Evolutionary conservation across 2,329 filamentous ascomycete species (phyloP).

Genomic region (Colletotrichum sojae): DNA sequence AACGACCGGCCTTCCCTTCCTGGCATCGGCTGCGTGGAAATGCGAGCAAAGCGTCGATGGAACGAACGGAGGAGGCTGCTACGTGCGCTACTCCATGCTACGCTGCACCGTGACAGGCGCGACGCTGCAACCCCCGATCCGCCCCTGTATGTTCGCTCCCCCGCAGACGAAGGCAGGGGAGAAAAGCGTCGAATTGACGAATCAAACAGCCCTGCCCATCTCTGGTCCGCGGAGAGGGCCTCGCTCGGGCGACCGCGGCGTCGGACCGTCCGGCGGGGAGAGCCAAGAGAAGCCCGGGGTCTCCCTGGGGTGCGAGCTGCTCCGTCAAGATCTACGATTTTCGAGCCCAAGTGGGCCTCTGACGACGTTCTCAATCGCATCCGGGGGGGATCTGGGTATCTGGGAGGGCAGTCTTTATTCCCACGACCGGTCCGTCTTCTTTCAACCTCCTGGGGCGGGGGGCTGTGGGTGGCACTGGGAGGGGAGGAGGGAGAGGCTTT

Average conservation of each 20-base stretch:
- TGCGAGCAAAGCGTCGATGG: not conserved
- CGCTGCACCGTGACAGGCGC: constrained; percentile 6
- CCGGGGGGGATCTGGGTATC: constrained; percentile 2
- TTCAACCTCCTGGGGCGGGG: not conserved
- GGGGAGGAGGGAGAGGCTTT: not conserved
- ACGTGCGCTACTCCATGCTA: not conserved
- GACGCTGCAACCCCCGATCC: not conserved
- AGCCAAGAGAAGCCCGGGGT: constrained; percentile 23
- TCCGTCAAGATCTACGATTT: constrained; percentile 31
- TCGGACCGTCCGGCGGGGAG: constrained; percentile 13
- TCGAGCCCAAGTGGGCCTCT: constrained; percentile 13
- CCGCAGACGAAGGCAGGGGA: constrained; percentile 6
- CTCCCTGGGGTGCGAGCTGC: not conserved
- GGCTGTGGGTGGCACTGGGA: not conserved
- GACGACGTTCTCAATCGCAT: constrained; percentile 25
- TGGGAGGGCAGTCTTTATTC: constrained; percentile 3
- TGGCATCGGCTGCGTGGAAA: not conserved
- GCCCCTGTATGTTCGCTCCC: constrained; percentile 12
- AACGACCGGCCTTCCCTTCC: constrained; percentile 16
- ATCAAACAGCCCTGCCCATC: constrained; percentile 14
- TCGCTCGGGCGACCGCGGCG: constrained; percentile 30
- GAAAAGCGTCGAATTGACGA: constrained; percentile 18
- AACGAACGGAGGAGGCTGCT: constrained; percentile 10
- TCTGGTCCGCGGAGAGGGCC: not conserved
- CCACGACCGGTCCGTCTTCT: not conserved